Conservation (phyloP, 768 basidiomycete genomes). For the Baorangia bicolor region DNA sequence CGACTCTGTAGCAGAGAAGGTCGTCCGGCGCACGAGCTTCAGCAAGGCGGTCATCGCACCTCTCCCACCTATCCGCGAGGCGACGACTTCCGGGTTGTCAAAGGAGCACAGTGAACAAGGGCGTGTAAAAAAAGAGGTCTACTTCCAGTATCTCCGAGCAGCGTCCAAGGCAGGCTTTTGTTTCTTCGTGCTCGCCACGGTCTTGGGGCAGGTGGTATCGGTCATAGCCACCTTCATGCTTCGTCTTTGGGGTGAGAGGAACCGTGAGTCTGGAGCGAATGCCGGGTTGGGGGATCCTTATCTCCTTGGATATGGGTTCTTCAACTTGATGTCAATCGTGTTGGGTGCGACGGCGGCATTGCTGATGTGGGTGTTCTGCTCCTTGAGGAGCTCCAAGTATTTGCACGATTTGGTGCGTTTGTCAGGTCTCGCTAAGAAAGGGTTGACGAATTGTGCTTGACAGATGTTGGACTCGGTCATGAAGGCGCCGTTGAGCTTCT, state of each 20-base stretch:
- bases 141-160: constrained; percentile 73
- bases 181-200: constrained; percentile 57
- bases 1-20: constrained; percentile 52
- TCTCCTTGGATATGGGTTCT: constrained; percentile 64
- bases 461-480: constrained; percentile 82
- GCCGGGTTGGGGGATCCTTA: constrained; percentile 53
- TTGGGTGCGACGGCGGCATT: constrained; percentile 57
- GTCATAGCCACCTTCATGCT: constrained; percentile 65
- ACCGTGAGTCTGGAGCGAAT: constrained; percentile 57
- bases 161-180: constrained; percentile 73
- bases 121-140: constrained; percentile 74
- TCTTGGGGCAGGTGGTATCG: constrained; percentile 55
- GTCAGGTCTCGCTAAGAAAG: neutral
- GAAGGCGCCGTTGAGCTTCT: constrained; percentile 82
- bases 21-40: constrained; percentile 56
- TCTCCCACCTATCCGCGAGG: constrained; percentile 38
- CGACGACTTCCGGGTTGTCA: constrained; percentile 46
- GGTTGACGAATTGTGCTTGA: neutral
- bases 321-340: constrained; percentile 57
- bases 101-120: constrained; percentile 81
- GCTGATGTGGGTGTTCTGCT: constrained; percentile 75
- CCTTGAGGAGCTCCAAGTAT: constrained; percentile 66
- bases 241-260: constrained; percentile 82
- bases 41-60: constrained; percentile 51
- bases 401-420: constrained; percentile 72